Percentiles rank a stretch among this genome's conserved stretches.
These are phyloP conservation scores for Poronia punctata DNA, from an alignment of 495 filamentous ascomycete species.

Conservation along the genomic window DNA sequence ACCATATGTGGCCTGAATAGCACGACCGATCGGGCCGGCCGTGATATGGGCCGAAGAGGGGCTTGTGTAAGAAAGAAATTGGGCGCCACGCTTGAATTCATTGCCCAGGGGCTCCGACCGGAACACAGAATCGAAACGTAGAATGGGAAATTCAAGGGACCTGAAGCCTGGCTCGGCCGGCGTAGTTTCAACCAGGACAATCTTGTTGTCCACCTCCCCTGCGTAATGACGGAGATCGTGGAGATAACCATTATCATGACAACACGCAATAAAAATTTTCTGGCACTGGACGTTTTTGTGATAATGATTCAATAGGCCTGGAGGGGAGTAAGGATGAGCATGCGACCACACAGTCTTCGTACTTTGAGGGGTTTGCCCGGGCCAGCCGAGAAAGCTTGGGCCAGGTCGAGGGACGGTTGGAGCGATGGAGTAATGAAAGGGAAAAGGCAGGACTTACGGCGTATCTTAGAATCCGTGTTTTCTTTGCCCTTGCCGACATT, in stretches of 20 bases:
- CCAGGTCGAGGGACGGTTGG: not conserved
- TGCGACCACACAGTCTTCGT: not conserved
- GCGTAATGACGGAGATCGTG: conserved; percentile 27
- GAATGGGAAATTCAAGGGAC: conserved; percentile 22
- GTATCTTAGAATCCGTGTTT: conserved; percentile 27
- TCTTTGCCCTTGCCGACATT: conserved; percentile 30
- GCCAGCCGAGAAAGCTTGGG: not conserved
- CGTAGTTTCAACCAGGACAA: conserved; percentile 25
- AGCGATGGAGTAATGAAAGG: too few relatives aligned
- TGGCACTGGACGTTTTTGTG: conserved; percentile 25
- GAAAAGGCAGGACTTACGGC: conserved; percentile 18
- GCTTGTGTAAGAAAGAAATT: conserved; percentile 8
- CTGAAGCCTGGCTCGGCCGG: conserved; percentile 24
- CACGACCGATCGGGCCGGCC: conserved; percentile 22
- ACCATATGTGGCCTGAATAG: conserved; percentile 13
- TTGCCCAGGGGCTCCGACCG: conserved; percentile 22
- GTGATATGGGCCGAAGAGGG: conserved; percentile 14
- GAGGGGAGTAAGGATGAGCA: conserved; percentile 7
- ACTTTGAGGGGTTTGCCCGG: not conserved
- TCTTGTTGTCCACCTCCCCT: conserved; percentile 12
- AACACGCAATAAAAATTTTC: conserved; percentile 26
- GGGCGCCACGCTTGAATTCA: conserved; percentile 17
- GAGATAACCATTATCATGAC: conserved; percentile 28
- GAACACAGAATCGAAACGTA: conserved; percentile 26
- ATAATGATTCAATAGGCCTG: conserved; percentile 27